Conservation (phyloP, 176 grass and related monocot genomes). For the Ananas comosus region DNA sequence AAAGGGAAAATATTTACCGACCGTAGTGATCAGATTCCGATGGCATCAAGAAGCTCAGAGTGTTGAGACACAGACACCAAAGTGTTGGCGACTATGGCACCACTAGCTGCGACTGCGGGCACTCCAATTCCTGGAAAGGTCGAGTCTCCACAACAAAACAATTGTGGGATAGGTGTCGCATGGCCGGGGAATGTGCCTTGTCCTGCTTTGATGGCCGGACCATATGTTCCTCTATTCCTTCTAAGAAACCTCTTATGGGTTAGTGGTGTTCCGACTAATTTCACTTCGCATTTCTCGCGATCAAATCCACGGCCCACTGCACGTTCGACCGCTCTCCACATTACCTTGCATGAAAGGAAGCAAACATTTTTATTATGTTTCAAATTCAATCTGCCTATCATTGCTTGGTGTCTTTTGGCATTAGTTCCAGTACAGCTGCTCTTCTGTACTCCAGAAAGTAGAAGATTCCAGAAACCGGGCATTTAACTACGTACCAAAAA, state of each 20-base stretch:
- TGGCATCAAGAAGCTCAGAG: slow-evolving; percentile 85
- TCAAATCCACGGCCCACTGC: slow-evolving; percentile 66
- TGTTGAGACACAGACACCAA: slow-evolving; percentile 70
- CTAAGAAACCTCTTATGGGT: slow-evolving; percentile 78
- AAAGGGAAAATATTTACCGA: background rate
- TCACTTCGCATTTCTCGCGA: slow-evolving; percentile 71
- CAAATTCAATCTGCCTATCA: background rate
- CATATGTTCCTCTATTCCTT: slow-evolving; percentile 86
- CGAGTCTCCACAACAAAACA: slow-evolving; percentile 92
- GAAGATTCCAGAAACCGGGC: too few species aligned
- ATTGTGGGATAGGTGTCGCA: slow-evolving; percentile 65
- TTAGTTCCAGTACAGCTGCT: too few species aligned
- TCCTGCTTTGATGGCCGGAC: slow-evolving; percentile 89
- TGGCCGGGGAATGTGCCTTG: slow-evolving; percentile 87
- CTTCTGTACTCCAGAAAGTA: too few species aligned
- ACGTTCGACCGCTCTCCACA: slow-evolving; percentile 89
- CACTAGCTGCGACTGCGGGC: slow-evolving; percentile 76
- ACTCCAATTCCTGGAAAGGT: slow-evolving; percentile 95
- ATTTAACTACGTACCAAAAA: too few species aligned
- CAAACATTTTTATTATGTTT: background rate
- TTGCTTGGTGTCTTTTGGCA: background rate
- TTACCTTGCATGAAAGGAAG: slow-evolving; percentile 40
- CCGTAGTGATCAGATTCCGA: slow-evolving; percentile 45
- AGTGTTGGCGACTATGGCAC: slow-evolving; percentile 90
- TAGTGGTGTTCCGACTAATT: slow-evolving; percentile 69